These are phyloP conservation scores for Pyrrhoderma noxium DNA, from an alignment of 1,284 basidiomycete genomes.

Conservation along the genomic window DNA sequence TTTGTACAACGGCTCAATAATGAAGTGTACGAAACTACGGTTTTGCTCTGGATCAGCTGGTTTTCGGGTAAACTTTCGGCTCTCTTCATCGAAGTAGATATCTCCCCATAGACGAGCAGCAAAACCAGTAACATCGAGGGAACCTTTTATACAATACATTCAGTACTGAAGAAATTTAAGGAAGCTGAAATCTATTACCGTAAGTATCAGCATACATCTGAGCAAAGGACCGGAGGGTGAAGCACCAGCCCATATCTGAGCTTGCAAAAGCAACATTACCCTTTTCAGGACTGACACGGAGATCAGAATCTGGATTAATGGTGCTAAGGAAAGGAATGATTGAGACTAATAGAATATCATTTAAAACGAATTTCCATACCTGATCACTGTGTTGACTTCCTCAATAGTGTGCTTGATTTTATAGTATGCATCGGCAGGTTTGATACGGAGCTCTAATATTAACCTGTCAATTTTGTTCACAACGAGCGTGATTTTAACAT, in stretches of 20 bases:
- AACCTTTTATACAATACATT: slow-evolving; percentile 33
- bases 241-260: slow-evolving; percentile 96
- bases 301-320: slow-evolving; percentile 82
- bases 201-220: slow-evolving; percentile 94
- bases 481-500: slow-evolving; percentile 86
- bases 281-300: slow-evolving; percentile 86
- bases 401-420: slow-evolving; percentile 99
- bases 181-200: slow-evolving; percentile 34
- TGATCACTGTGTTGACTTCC: slow-evolving; percentile 94
- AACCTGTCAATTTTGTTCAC: slow-evolving; percentile 98
- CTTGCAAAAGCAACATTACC: slow-evolving; percentile 98
- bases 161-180: slow-evolving; percentile 3
- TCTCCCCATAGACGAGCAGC: slow-evolving; percentile 96
- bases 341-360: not conserved
- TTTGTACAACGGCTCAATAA: slow-evolving; percentile 96
- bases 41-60: slow-evolving; percentile 74
- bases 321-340: slow-evolving; percentile 42
- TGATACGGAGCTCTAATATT: slow-evolving; percentile 93
- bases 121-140: slow-evolving; percentile 59
- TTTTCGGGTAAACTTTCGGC: slow-evolving; percentile 86
- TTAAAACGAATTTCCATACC: slow-evolving; percentile 38
- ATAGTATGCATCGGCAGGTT: slow-evolving; percentile 95
- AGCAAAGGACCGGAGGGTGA: slow-evolving; percentile 91
- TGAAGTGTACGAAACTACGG: slow-evolving; percentile 93
- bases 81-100: slow-evolving; percentile 85